A percentile compares a stretch with the other conserved stretches of the same genome.
phyloP scores from a whole-genome alignment of 2,329 filamentous ascomycete species.

The Exophiala aquamarina region DNA sequence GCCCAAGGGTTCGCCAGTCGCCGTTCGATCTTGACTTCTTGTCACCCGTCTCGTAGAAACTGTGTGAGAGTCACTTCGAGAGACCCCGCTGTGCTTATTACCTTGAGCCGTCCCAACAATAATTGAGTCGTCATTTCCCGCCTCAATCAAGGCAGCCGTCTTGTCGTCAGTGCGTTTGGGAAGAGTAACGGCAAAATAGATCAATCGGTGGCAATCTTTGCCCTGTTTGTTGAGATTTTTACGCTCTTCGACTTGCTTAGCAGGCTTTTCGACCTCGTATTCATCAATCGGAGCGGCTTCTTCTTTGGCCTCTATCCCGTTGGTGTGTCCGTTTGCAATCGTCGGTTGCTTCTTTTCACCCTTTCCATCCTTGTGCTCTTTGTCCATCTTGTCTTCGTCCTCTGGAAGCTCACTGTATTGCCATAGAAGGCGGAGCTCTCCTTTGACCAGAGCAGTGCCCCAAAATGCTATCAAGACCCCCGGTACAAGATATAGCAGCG shows the following conservation, averaged over 20 bases:
- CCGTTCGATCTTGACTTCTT: conserved; percentile 2
- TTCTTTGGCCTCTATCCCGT: background rate
- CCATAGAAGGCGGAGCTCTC: conserved; percentile 77
- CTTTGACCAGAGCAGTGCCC: conserved; percentile 68
- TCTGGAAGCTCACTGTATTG: conserved; percentile 69
- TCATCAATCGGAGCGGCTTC: background rate
- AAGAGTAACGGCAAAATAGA: conserved; percentile 20
- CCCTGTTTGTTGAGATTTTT: background rate
- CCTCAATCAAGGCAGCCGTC: no score
- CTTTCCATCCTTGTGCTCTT: conserved; percentile 27
- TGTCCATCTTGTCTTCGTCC: conserved; percentile 44
- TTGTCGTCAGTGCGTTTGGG: no score
- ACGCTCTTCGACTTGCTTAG: background rate
- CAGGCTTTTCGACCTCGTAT: background rate
- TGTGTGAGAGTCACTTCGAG: background rate
- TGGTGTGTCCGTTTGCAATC: background rate
- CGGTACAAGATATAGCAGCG: conserved; percentile 88
- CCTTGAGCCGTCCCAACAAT: no score
- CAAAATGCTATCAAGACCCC: conserved; percentile 75
- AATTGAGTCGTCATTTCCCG: background rate
- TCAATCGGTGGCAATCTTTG: conserved; percentile 2
- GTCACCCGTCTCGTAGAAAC: background rate
- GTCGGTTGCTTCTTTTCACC: background rate
- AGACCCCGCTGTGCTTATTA: no score
- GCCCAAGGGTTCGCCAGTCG: conserved; percentile 15